A percentile compares a stretch with the other conserved stretches of the same genome.
These are phyloP conservation scores for Spencermartinsiella europaea DNA, from an alignment of 805 yeast genomes.

Conservation along the genomic window DNA sequence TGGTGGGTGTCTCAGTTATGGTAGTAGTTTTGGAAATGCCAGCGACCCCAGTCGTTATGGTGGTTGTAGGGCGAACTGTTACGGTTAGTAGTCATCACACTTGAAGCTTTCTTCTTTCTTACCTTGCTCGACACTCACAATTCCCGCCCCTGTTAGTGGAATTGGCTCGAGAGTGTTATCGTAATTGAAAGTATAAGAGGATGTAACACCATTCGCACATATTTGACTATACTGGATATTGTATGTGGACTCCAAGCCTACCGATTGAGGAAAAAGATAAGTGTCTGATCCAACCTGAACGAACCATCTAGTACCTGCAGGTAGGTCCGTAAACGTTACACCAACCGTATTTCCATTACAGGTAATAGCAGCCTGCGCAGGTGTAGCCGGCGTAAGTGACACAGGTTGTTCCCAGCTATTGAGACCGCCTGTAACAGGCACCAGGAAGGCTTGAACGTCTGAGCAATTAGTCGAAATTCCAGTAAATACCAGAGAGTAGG, in stretches of 20 bases:
- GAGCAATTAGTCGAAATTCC: background rate
- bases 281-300: background rate
- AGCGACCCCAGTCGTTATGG: background rate
- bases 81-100: background rate
- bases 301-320: background rate
- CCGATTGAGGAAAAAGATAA: background rate
- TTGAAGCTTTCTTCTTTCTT: background rate
- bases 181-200: background rate
- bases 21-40: background rate
- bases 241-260: background rate
- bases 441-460: background rate
- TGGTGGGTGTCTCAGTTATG: background rate
- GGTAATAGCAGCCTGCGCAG: background rate
- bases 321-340: background rate
- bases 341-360: background rate
- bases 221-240: background rate
- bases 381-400: background rate
- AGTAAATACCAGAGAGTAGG: background rate
- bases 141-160: conserved; percentile 1
- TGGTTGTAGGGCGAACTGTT: background rate
- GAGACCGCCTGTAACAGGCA: background rate
- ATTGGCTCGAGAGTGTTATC: background rate
- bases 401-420: background rate
- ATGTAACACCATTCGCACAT: background rate
- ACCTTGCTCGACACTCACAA: background rate